A percentile compares a stretch with the other conserved stretches of the same genome.
Evolutionary conservation across 805 yeast species (phyloP).

Genomic region (Cyberlindnera maclurae): DNA sequence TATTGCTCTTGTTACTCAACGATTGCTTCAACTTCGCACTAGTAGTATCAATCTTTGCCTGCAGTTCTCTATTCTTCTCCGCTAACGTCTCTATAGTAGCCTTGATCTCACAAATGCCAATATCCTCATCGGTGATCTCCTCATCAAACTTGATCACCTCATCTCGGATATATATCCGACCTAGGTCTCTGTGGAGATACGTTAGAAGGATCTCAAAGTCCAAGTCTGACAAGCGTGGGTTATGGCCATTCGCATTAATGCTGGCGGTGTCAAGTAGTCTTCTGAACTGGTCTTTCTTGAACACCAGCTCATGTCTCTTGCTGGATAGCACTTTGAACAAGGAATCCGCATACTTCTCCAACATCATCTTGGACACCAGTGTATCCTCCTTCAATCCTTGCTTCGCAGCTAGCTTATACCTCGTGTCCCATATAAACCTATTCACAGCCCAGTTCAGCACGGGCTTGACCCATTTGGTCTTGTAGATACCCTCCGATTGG

Average conservation of each 20-base stretch:
- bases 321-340: slow-evolving; percentile 3
- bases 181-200: slow-evolving; percentile 17
- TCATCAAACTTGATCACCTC: slow-evolving; percentile 18
- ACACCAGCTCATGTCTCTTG: slow-evolving; percentile 8
- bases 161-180: slow-evolving; percentile 11
- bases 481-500: slow-evolving; percentile 15
- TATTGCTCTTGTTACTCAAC: slow-evolving; percentile 16
- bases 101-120: slow-evolving; percentile 28
- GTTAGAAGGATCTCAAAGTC: slow-evolving; percentile 18
- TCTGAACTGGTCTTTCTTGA: slow-evolving; percentile 10
- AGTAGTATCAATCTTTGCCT: slow-evolving; percentile 14
- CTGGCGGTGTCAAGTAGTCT: slow-evolving; percentile 3
- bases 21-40: slow-evolving; percentile 17
- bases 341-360: slow-evolving; percentile 13
- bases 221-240: slow-evolving; percentile 8
- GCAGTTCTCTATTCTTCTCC: slow-evolving; percentile 19
- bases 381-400: slow-evolving; percentile 13
- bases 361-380: slow-evolving; percentile 13
- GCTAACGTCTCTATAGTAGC: slow-evolving; percentile 17
- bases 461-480: slow-evolving; percentile 20
- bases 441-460: slow-evolving; percentile 19
- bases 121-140: slow-evolving; percentile 28
- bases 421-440: slow-evolving; percentile 17
- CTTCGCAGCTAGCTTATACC: slow-evolving; percentile 17
- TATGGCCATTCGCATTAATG: slow-evolving; percentile 3